Percentiles rank a stretch among this genome's conserved stretches.
phyloP scores from a whole-genome alignment of 2,329 filamentous ascomycete species.

The Diaporthe sp. region DNA sequence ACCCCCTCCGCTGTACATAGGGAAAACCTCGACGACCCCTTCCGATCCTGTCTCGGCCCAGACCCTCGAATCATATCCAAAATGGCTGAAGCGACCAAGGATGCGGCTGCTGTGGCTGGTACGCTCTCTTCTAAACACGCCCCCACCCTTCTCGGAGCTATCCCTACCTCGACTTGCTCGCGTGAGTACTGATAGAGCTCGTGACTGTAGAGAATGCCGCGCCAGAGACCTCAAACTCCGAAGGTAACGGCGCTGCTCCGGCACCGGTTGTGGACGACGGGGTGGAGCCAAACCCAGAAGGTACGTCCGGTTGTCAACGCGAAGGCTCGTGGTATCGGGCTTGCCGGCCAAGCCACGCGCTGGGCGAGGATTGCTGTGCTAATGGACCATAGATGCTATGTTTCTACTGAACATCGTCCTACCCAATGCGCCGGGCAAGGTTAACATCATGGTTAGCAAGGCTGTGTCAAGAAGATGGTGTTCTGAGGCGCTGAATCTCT shows the following conservation, averaged over 20 bases:
- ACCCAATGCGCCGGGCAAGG: slow-evolving; percentile 82
- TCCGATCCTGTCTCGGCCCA: slow-evolving; percentile 3
- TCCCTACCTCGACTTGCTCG: background rate
- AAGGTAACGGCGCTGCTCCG: slow-evolving; percentile 37
- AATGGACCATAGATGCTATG: slow-evolving; percentile 58
- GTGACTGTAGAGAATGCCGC: slow-evolving; percentile 33
- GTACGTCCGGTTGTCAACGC: slow-evolving; percentile 49
- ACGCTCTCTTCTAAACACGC: slow-evolving; percentile 1
- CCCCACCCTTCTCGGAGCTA: background rate
- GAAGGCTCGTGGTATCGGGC: background rate
- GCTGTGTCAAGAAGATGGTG: slow-evolving; percentile 31
- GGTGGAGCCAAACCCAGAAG: slow-evolving; percentile 51
- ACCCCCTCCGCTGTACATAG: background rate
- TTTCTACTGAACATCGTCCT: slow-evolving; percentile 81
- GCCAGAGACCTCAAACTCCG: slow-evolving; percentile 23
- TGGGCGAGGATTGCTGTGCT: slow-evolving; percentile 38
- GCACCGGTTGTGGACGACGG: slow-evolving; percentile 46
- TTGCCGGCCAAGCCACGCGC: background rate
- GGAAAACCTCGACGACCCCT: slow-evolving; percentile 11
- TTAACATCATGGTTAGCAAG: slow-evolving; percentile 83
- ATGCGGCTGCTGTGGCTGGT: slow-evolving; percentile 38
- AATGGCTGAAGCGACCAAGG: slow-evolving; percentile 40
- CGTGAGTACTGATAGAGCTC: slow-evolving; percentile 33
- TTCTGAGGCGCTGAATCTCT: slow-evolving; percentile 45
- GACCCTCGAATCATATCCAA: slow-evolving; percentile 27